Evolutionary conservation across 2,329 filamentous ascomycete genomes (phyloP).

Genomic region (Cladobotryum protrusum): DNA sequence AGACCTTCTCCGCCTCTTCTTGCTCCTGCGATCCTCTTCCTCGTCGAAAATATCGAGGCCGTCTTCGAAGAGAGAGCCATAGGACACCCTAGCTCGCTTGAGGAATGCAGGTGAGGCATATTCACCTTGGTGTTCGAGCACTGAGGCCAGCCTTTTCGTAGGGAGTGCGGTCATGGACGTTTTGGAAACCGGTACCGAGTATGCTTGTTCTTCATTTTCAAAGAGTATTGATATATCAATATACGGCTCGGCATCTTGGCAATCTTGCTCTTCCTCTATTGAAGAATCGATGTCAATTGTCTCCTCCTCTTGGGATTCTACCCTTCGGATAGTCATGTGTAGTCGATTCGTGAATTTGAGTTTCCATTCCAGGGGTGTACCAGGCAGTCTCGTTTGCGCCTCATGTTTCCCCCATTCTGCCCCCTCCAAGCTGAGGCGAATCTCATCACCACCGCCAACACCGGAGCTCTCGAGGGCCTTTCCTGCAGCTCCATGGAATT

Average conservation of each 20-base stretch:
- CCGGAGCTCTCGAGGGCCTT: conserved; percentile 59
- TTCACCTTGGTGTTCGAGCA: conserved; percentile 39
- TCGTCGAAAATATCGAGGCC: conserved; percentile 62
- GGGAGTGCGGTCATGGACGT: conserved; percentile 15
- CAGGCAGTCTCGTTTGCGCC: conserved; percentile 41
- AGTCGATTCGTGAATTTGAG: conserved; percentile 48
- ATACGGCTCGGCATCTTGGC: background rate
- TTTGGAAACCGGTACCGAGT: conserved; percentile 6
- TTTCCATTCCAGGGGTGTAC: conserved; percentile 52
- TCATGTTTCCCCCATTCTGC: conserved; percentile 57
- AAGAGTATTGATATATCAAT: background rate
- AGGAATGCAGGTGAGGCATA: conserved; percentile 77
- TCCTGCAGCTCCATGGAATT: conserved; percentile 66
- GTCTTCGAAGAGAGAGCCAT: conserved; percentile 59
- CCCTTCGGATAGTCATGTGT: conserved; percentile 35
- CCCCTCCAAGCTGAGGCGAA: conserved; percentile 63
- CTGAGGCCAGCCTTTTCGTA: conserved; percentile 29
- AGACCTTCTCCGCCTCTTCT: conserved; percentile 65
- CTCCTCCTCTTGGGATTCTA: conserved; percentile 41
- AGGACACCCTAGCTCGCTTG: conserved; percentile 63
- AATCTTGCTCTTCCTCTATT: conserved; percentile 14
- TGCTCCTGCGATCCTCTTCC: conserved; percentile 29
- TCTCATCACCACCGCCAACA: conserved; percentile 71
- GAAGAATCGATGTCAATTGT: conserved; percentile 46
- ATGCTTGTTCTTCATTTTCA: background rate